These are phyloP conservation scores for Exophiala xenobiotica DNA, from an alignment of 2,329 filamentous ascomycete species.

Conservation along the genomic window DNA sequence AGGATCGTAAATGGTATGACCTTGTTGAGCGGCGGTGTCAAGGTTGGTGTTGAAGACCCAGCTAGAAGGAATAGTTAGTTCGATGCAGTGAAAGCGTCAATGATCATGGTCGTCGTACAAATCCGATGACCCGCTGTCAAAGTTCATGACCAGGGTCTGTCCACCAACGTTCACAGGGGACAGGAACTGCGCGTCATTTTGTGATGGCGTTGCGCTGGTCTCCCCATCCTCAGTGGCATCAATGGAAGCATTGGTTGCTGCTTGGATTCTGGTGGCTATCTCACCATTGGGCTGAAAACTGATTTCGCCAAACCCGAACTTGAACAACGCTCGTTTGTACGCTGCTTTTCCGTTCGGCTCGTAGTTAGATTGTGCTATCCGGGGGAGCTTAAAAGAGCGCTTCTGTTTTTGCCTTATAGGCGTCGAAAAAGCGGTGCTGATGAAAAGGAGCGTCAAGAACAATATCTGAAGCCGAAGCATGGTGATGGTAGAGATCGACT, in stretches of 20 bases:
- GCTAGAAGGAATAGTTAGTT: constrained; percentile 35
- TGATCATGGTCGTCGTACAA: constrained; percentile 47
- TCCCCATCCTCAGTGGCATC: constrained; percentile 47
- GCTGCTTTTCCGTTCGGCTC: constrained; percentile 60
- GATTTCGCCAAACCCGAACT: constrained; percentile 52
- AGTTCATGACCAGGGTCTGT: constrained; percentile 67
- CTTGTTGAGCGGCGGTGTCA: constrained; percentile 41
- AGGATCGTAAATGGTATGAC: constrained; percentile 58
- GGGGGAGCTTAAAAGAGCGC: constrained; percentile 61
- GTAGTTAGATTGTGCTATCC: constrained; percentile 57
- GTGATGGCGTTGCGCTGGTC: constrained; percentile 64
- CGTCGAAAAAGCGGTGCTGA: constrained; percentile 36
- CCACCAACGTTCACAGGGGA: constrained; percentile 68
- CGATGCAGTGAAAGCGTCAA: constrained; percentile 1
- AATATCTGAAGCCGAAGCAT: constrained; percentile 28
- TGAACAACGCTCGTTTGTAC: constrained; percentile 65
- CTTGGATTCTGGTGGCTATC: constrained; percentile 29
- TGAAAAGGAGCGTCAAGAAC: constrained; percentile 34
- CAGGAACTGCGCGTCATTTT: constrained; percentile 68
- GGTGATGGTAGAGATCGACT: constrained; percentile 17
- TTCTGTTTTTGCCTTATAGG: constrained; percentile 35
- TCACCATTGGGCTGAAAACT: constrained; percentile 37
- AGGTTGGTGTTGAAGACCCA: constrained; percentile 70
- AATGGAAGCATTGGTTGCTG: constrained; percentile 31
- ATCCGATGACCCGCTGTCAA: constrained; percentile 75